phyloP scores from a whole-genome alignment of 176 grass and related monocot species.

The Carex pumila region DNA sequence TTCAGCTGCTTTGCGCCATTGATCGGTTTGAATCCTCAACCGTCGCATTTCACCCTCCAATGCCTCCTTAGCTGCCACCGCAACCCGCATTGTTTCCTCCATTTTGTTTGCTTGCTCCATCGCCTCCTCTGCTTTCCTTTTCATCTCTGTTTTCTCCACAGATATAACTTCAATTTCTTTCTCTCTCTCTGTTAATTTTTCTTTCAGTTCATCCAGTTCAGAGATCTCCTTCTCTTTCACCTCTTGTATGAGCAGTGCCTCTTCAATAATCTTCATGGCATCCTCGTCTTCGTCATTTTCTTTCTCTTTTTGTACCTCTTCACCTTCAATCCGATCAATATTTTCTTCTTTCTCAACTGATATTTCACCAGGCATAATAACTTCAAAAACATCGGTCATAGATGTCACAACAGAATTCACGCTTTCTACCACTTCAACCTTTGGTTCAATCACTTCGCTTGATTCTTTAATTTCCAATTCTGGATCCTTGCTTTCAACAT shows the following conservation, averaged over 20 bases:
- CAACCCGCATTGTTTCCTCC: conserved; percentile 35
- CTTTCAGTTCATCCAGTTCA: conserved; percentile 34
- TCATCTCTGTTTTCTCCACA: conserved; percentile 40
- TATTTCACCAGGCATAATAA: neutral
- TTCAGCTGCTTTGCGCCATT: conserved; percentile 93
- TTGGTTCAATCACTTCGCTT: neutral
- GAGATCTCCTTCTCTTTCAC: neutral
- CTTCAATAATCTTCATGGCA: conserved; percentile 65
- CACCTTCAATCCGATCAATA: neutral
- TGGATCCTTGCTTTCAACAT: conserved; percentile 6
- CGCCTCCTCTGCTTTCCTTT: conserved; percentile 22
- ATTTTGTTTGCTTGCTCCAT: conserved; percentile 21
- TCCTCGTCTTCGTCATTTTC: conserved; percentile 3
- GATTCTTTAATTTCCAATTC: neutral
- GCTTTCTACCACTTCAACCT: conserved; percentile 21
- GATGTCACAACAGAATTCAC: conserved; percentile 25
- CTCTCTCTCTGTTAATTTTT: conserved; percentile 52
- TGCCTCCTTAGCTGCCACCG: conserved; percentile 45
- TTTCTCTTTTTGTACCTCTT: neutral
- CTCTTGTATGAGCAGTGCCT: neutral
- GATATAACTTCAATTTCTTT: conserved; percentile 32
- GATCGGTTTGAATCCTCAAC: conserved; percentile 80
- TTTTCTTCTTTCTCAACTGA: conserved; percentile 40
- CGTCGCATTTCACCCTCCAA: conserved; percentile 67
- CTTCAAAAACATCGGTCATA: conserved; percentile 70